Evolutionary conservation across 345 rosid genomes (phyloP), one percentile per base, ranked within the genome.

Genomic region (Hirschfeldia incana): DNA sequence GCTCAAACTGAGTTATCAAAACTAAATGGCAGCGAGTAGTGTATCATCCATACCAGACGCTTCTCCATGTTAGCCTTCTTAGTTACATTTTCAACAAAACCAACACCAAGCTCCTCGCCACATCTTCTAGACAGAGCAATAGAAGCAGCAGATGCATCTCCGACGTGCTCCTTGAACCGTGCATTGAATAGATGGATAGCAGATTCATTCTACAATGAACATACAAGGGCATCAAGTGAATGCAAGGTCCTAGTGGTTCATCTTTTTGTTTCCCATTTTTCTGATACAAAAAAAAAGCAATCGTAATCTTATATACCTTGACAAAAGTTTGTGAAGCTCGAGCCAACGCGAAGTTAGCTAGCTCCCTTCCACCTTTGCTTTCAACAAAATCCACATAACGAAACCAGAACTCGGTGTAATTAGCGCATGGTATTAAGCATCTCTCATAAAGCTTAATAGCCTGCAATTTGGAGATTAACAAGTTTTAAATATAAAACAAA

Each of bases 51-150:
- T 80, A 94, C 98, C 89, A 87, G 70, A 16, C 98, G 92, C 69
- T 81, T 94, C 84, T 94, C 98, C 97, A 94, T 89, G 88, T 91
- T 94, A 81, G 98, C 97, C 87, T 86, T 90, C 65, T 78, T 85
- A 39, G 84, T 76, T 29, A 86, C 85, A 78, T 61, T 79, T 77
- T 88, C 93, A 58, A 91, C 84, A 66, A 87, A 91, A 78, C 83
- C 81, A 8, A 81, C 65, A 84, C 88, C 93, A 65, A 88, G 81
- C 72, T 86, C 88, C 26, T 77, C 78, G 39, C 76, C 65, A 74
- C 85, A 84, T 70, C 37, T 86, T 70, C 37, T 86, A 76, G 81
- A 85, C 76, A 89, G 73, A 77, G 96, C 94, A 80, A 83, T 84
- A 67, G 85, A 92, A 8, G 97, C 97, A 27, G 84, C 91, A 57